These are phyloP conservation scores for Pichia eremophila DNA, from an alignment of 805 yeast genomes.

Conservation along the genomic window DNA sequence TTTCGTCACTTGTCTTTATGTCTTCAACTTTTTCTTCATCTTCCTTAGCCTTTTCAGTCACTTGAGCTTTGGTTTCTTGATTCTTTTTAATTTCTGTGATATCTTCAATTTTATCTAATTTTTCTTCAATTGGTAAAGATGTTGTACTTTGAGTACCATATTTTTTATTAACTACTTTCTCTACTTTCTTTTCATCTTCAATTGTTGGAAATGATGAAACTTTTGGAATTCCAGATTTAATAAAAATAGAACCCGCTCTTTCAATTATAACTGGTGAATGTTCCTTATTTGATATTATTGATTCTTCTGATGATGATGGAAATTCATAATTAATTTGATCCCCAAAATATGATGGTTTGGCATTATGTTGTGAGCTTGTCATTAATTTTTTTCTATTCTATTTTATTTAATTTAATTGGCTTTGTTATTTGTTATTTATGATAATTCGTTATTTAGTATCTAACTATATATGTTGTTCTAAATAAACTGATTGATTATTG, in stretches of 20 bases:
- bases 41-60: too few relatives aligned
- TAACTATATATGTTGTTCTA: too few relatives aligned
- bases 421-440: too few relatives aligned
- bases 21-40: too few relatives aligned
- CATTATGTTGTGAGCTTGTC: neutral
- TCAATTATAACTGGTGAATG: conserved; percentile 4
- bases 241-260: conserved; percentile 11
- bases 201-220: conserved; percentile 6
- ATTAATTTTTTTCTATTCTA: neutral
- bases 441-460: too few relatives aligned
- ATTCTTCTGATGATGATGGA: conserved; percentile 3
- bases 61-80: neutral
- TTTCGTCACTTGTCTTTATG: too few relatives aligned
- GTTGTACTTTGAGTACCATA: neutral
- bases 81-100: neutral
- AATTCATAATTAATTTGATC: conserved; percentile 7
- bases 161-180: neutral
- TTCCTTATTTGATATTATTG: neutral
- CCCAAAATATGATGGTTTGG: conserved; percentile 11
- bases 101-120: neutral
- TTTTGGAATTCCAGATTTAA: conserved; percentile 10
- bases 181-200: neutral
- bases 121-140: neutral
- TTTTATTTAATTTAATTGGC: neutral
- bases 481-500: too few relatives aligned